Evolutionary conservation across 164 flowering plant genomes (phyloP), one percentile per base, ranked within the genome.

Genomic region (Magnolia changhungtana): DNA sequence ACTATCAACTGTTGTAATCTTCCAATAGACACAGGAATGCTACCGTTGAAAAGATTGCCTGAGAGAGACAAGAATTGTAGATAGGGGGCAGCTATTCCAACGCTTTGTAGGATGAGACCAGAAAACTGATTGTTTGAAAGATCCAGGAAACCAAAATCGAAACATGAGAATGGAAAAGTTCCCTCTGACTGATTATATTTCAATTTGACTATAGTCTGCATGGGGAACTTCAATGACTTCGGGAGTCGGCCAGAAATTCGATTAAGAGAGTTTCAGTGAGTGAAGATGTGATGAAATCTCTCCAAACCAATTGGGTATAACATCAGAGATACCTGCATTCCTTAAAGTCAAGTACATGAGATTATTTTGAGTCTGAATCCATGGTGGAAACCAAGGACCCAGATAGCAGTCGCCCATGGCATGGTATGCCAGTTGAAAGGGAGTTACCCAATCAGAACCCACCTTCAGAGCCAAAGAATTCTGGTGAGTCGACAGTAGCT

Each of bases 251-350:
- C 75, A 6, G 24, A 61, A 18, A 73, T 16, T 27, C 59, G 27
- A 14, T 73, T 61, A 16, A 29, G 27, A n/a, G 58, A 75, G 20
- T 50, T 24, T 45, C 50, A 75, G 4, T 27, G 50, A 19, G 6
- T 21, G 18, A 27, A 68, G 24, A 64, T 11, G 8, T 9, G 66
- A 8, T 58, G 9, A 0, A 1, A 37, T 10, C 18, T 85, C 85
- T 88, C 88, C 85, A 61, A 88, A 86, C 88, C 88, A 88, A 9
- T 66, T 31, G 0, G 93, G 89, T 19, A 90, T 76, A 10, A 81
- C 7, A 51, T 73, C 88, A 16, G 85, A 82, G 63, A 90, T 86
- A 78, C 89, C 82, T 31, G 87, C 72, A 78, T 85, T 88, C 69
- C 90, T 81, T 20, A 87, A 65, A 80, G 82, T 85, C 37, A 89